phyloP scores from a whole-genome alignment of 495 filamentous ascomycete species.

The Penicillium silybi region DNA sequence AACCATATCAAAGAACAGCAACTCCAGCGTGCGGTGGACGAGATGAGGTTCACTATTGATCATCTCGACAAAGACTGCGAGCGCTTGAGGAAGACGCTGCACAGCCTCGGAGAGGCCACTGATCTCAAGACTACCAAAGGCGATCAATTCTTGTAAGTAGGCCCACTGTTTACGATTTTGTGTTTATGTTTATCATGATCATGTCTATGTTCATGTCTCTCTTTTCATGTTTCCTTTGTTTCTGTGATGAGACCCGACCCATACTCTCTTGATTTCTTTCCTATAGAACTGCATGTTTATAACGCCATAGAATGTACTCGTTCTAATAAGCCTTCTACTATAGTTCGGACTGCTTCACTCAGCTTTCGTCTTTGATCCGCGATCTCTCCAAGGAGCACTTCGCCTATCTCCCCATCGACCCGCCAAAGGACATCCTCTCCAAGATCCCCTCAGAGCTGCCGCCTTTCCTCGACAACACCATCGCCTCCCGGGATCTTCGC shows the following conservation, averaged over 20 bases:
- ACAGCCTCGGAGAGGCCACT: slow-evolving; percentile 55
- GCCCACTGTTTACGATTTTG: slow-evolving; percentile 15
- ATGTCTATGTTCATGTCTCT: slow-evolving; percentile 17
- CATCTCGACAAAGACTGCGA: slow-evolving; percentile 53
- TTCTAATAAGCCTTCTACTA: slow-evolving; percentile 40
- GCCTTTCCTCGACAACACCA: slow-evolving; percentile 51
- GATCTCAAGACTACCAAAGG: slow-evolving; percentile 57
- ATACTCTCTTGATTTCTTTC: slow-evolving; percentile 19
- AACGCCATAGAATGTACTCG: slow-evolving; percentile 38
- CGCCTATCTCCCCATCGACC: slow-evolving; percentile 52
- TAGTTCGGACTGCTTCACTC: slow-evolving; percentile 57
- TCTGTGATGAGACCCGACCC: slow-evolving; percentile 8
- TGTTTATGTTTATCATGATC: slow-evolving; percentile 15
- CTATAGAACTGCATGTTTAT: slow-evolving; percentile 22
- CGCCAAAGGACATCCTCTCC: slow-evolving; percentile 48
- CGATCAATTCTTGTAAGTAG: slow-evolving; percentile 62
- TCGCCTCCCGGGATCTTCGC: slow-evolving; percentile 53
- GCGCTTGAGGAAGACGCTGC: slow-evolving; percentile 53
- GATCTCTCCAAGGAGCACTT: slow-evolving; percentile 57
- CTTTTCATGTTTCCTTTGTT: slow-evolving; percentile 17
- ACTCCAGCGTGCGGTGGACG: slow-evolving; percentile 44
- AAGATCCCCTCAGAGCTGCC: slow-evolving; percentile 54
- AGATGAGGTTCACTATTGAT: slow-evolving; percentile 49
- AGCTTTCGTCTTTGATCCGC: slow-evolving; percentile 55
- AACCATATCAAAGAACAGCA: slow-evolving; percentile 48